Base-by-base conservation (phyloP, 1,284 basidiomycete species). In the Ganoderma lucidum region DNA sequence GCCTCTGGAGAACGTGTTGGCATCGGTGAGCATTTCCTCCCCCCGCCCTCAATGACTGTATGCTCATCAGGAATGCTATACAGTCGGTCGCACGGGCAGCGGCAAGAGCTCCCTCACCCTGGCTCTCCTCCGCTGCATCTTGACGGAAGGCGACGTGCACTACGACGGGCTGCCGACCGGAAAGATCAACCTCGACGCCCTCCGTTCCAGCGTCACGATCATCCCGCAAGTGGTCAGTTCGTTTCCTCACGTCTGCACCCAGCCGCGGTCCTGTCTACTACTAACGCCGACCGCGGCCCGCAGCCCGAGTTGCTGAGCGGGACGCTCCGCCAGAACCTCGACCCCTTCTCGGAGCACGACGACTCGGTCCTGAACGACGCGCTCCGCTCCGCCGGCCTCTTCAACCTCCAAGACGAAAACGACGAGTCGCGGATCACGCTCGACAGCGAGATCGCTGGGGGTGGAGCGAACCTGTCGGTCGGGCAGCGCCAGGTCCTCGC, bases 321-420 rank as follows among this genome's bases (percentile, higher is more conserved):
- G 8, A 85, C 85, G 0, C 78, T 91, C 32, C 83, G 89, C 28
- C 80, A 86, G 66, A 90, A 90, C 75, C 78, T 93, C 17, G 91
- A 92, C 77, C 95, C 94, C 0, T 96, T 95, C 76, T 85, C 84
- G 10, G 86, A 91, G 77, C 85, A 91, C 74, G 92, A 94, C 64
- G 94, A 96, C 76, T 87, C 87, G 0, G 81, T 80, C 5, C 79
- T 91, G 58, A 90, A 90, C 70, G 82, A 82, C 69, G 86, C 89
- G 1, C 74, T 77, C 37, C 64, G 68, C 35, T 62, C 68, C 23
- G 83, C 89, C 4, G 88, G 88, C 0, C 77, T 91, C 3, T 87
- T 85, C 75, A 82, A 84, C 5, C 77, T 88, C 5, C 88, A 89
- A 72, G 60, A 72, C 51, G 85, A 88, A 74, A 78, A 78, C 41